Evolutionary conservation across 495 filamentous ascomycete species (phyloP), one percentile per base, ranked within the genome.

Genomic region (Pseudomonodictys pantanalensis): DNA sequence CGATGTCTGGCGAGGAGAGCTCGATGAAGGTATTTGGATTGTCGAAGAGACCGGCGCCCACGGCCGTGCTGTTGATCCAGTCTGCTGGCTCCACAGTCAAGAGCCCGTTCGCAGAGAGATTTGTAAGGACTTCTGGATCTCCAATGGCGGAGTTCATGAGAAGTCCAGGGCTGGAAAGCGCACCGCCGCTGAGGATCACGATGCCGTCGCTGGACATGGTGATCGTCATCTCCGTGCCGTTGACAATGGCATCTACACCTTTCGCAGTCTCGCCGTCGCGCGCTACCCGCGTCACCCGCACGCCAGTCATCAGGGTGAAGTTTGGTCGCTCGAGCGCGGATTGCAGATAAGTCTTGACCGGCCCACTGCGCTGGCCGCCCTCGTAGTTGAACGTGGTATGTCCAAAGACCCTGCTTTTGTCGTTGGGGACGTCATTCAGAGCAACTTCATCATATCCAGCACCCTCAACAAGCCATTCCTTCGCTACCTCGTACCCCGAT

Each of bases 21-120:
- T 76, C 73, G 60, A 77, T 72, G 58, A 69, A 77, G n/a, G 74
- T 77, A 32, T 77, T 77, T 6, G 74, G 73, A 53, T 77, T 77
- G 50, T 77, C 74, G 50, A 77, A 77, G 43, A 77, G 71, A 35
- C 69, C 68, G 28, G 63, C 62, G 22, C 74, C 74, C 18, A 77
- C 68, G 22, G 59, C 66, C 9, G 66, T 62, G 56, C 73, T 75
- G 54, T 72, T 64, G 30, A 77, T 68, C 72, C 72, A 77, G 38
- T 50, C 47, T 2, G 65, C 59, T 5, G 67, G 49, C 12, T 61
- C 58, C 15, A 58, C 52, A 17, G 58, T n/a, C 0, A 69, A 38
- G 11, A 66, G n/a, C 3, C 68, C 71, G 23, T 68, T 62, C 12
- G 38, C 3, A 8, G 65, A 46, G 23, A 77, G 45, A 10, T 52